Evolutionary conservation across 2,329 filamentous ascomycete species (phyloP).

Genomic region (Triangularia setosa): DNA sequence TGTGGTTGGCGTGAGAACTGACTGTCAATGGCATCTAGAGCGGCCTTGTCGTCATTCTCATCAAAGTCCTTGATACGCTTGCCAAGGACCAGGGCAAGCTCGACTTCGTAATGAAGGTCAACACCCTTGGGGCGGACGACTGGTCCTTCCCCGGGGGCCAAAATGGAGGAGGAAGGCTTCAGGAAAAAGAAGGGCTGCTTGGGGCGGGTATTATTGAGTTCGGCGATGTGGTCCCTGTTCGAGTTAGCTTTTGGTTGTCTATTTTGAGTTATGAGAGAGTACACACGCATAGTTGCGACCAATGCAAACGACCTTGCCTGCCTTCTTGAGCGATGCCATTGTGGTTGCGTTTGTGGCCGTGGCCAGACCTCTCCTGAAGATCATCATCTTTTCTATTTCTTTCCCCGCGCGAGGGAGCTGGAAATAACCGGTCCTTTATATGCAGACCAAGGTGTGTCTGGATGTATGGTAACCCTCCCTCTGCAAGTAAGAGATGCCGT

Average conservation of each 20-base stretch:
- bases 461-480: not conserved
- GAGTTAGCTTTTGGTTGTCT: not conserved
- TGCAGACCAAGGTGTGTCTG: not conserved
- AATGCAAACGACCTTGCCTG: constrained; percentile 75
- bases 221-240: constrained; percentile 83
- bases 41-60: constrained; percentile 68
- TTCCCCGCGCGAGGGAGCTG: constrained; percentile 10
- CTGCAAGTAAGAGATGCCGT: not conserved
- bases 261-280: not conserved
- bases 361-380: constrained; percentile 31
- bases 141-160: constrained; percentile 72
- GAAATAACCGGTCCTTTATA: not conserved
- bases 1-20: constrained; percentile 24
- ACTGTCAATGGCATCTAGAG: constrained; percentile 79
- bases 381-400: constrained; percentile 14
- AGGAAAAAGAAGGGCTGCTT: constrained; percentile 99
- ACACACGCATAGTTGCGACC: constrained; percentile 89
- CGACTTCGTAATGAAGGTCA: constrained; percentile 89
- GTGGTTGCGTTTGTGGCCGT: constrained; percentile 29
- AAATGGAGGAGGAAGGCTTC: constrained; percentile 84
- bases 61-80: constrained; percentile 73
- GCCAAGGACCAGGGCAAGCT: constrained; percentile 85
- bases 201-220: constrained; percentile 81
- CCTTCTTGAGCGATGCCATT: constrained; percentile 40
- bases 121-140: constrained; percentile 80